A percentile compares a stretch with the other conserved stretches of the same genome.
Conservation (phyloP, 2,329 filamentous ascomycete species). For the Ophiostoma ips region DNA sequence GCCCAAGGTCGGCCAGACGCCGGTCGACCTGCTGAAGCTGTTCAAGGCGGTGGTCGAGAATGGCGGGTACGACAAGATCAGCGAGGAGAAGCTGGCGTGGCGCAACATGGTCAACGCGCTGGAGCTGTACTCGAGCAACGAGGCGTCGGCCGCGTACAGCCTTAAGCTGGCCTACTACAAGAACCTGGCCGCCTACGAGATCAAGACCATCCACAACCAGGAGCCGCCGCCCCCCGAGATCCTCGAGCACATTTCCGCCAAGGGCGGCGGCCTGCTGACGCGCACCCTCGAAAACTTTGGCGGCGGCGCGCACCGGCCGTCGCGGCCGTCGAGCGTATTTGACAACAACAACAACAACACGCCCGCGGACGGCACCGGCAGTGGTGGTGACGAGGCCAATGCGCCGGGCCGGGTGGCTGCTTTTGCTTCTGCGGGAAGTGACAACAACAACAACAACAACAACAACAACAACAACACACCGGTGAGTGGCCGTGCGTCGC, state of each 20-base stretch:
- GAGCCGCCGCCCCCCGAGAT: conserved; percentile 82
- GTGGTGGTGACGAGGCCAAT: background rate
- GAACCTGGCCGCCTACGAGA: conserved; percentile 77
- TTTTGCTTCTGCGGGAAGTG: no score
- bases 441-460: no score
- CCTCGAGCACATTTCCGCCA: conserved; percentile 74
- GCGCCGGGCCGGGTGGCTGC: conserved; percentile 36
- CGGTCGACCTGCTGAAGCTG: conserved; percentile 63
- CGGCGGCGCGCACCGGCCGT: conserved; percentile 19
- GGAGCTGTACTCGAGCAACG: conserved; percentile 58
- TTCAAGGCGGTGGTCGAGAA: conserved; percentile 64
- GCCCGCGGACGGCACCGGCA: no score
- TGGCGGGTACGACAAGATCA: conserved; percentile 78
- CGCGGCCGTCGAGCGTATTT: conserved; percentile 28
- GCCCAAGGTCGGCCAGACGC: conserved; percentile 64
- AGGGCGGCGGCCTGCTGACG: conserved; percentile 64
- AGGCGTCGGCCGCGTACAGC: conserved; percentile 71
- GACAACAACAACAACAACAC: background rate
- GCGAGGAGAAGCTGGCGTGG: conserved; percentile 75
- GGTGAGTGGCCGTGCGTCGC: conserved; percentile 41
- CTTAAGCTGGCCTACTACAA: conserved; percentile 85
- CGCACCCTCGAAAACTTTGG: conserved; percentile 63
- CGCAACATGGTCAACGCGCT: conserved; percentile 65
- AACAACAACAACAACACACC: conserved; percentile 20
- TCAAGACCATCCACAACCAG: conserved; percentile 60